These are phyloP conservation scores for Nothopassalora personata DNA, from an alignment of 2,329 filamentous ascomycete genomes.

Conservation along the genomic window DNA sequence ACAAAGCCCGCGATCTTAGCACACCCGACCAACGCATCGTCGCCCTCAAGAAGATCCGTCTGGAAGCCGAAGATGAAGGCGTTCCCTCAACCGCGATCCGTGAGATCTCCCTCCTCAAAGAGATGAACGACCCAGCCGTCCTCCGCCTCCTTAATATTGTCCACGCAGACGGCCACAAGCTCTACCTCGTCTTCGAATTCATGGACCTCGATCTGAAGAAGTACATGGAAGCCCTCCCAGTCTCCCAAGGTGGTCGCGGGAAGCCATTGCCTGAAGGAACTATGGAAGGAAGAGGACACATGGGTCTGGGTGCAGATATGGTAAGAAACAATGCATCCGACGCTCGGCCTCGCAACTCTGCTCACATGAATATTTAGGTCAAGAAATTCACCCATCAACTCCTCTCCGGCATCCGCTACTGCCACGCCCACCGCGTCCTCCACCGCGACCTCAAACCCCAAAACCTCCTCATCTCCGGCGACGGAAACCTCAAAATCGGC, in stretches of 20 bases:
- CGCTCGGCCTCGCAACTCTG: background rate
- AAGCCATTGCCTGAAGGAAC: conserved; percentile 74
- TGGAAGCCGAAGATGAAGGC: conserved; percentile 91
- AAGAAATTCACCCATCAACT: conserved; percentile 92
- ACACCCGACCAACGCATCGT: conserved; percentile 75
- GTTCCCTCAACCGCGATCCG: conserved; percentile 90
- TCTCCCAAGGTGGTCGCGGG: conserved; percentile 76
- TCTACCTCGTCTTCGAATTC: conserved; percentile 90
- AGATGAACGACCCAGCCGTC: conserved; percentile 89
- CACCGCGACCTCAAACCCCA: conserved; percentile 88
- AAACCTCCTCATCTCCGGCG: conserved; percentile 78
- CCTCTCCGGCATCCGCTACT: conserved; percentile 78
- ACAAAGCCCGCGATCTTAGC: conserved; percentile 83
- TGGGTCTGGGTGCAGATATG: conserved; percentile 73
- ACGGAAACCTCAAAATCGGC: conserved; percentile 83
- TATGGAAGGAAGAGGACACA: conserved; percentile 53
- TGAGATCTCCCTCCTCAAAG: conserved; percentile 89
- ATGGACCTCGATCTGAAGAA: conserved; percentile 90
- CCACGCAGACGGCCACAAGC: conserved; percentile 88
- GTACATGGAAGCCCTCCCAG: conserved; percentile 87
- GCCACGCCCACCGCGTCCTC: conserved; percentile 79
- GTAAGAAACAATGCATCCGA: conserved; percentile 12
- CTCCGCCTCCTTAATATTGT: conserved; percentile 86
- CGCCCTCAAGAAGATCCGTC: conserved; percentile 89
- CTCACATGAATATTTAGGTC: conserved; percentile 40